Evolutionary conservation across 176 grass and related monocot genomes (phyloP).

Genomic region (Dactylis glomerata): DNA sequence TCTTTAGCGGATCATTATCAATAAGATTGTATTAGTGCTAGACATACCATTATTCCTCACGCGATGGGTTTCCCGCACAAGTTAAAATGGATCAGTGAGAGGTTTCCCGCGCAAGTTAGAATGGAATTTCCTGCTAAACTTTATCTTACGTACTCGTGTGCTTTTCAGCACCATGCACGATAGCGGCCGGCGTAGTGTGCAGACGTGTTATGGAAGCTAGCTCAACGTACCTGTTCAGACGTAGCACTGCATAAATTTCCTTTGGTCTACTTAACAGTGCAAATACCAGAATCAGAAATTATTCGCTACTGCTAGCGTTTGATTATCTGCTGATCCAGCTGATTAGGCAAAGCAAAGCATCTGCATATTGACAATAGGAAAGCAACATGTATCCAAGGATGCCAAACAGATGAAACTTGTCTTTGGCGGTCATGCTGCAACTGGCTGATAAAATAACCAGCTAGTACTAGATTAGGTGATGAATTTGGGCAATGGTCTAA

Average conservation of each 20-base stretch:
- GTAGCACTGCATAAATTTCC: background rate
- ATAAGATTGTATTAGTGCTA: no score
- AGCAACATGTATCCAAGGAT: background rate
- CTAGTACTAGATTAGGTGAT: background rate
- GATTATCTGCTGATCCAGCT: background rate
- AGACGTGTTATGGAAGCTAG: slow-evolving; percentile 11
- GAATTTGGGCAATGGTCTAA: background rate
- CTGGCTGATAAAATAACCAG: background rate
- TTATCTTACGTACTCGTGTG: background rate
- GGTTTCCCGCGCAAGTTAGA: slow-evolving; percentile 21
- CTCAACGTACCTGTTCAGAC: no score
- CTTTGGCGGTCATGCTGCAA: background rate
- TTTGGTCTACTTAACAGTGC: no score
- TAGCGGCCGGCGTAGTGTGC: background rate
- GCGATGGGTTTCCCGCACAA: background rate
- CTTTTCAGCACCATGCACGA: slow-evolving; percentile 30
- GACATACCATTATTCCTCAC: no score
- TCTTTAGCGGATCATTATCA: background rate
- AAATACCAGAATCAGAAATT: background rate
- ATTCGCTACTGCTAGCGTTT: background rate
- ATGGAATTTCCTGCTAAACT: slow-evolving; percentile 29
- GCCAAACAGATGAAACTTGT: slow-evolving; percentile 8
- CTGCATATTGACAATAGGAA: background rate
- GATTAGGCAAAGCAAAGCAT: slow-evolving; percentile 1
- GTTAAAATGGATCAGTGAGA: background rate